Base-by-base conservation (phyloP, 2,329 filamentous ascomycete genomes). In the Fusarium torulosum region DNA sequence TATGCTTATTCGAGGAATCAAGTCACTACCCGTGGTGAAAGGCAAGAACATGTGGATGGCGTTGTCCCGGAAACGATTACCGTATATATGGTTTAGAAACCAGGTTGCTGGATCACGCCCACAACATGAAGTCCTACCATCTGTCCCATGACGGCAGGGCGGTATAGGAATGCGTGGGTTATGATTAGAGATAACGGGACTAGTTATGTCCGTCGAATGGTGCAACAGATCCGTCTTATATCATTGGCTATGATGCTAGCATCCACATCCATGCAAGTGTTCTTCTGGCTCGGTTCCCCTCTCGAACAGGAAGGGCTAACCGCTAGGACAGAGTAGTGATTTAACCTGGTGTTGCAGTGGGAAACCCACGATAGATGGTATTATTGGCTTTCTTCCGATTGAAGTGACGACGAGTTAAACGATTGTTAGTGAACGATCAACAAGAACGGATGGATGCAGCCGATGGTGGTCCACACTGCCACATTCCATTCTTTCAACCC, bases 381-480 rank as follows among this genome's bases (percentile, higher is more conserved):
- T 29, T 35, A n/a, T 27, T 25, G 33, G 21, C n/a, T 61, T 27
- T 38, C 45, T 51, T 50, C 37, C 37, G 27, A 41, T 59, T 17
- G 31, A 53, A 47, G 46, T 42, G 41, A 38, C 25, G 42, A 42
- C 51, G 38, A 47, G 33, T 53, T 38, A 27, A 44, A 52, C 44
- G 31, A n/a, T 41, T 29, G 43, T 19, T 23, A 21, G 27, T 14
- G 29, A 33, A 42, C 53, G 53, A 35, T 49, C 29, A 23, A 43
- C 38, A 53, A 52, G 45, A 53, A 38, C 40, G 46, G 60, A 49
- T 68, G 52, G 43, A 51, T 51, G 59, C 25, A 59, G 53, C 46
- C 65, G 64, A 52, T 41, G 45, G 44, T 60, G 59, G 54, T 69
- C 63, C 50, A 67, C 57, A 55, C 67, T 67, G 72, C 50, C 38